Percentiles rank a stretch among this genome's conserved stretches.
Conservation (phyloP, 495 filamentous ascomycete genomes). For the Penicillium malachiteum region DNA sequence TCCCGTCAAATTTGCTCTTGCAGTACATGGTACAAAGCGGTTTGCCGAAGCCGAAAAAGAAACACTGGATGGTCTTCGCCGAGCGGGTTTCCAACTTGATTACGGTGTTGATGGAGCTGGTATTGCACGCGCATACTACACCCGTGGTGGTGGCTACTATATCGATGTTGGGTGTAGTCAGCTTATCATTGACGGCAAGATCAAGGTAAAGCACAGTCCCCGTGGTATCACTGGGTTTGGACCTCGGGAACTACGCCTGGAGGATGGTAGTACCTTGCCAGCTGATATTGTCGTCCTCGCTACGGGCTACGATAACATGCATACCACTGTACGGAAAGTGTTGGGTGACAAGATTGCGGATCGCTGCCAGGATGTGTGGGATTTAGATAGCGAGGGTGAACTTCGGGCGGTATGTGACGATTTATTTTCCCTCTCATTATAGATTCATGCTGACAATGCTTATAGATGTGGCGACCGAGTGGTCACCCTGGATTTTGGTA, state of each 20-base stretch:
- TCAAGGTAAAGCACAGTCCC: slow-evolving; percentile 68
- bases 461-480: slow-evolving; percentile 64
- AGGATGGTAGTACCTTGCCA: slow-evolving; percentile 62
- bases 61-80: slow-evolving; percentile 57
- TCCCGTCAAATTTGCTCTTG: slow-evolving; percentile 56
- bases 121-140: slow-evolving; percentile 67
- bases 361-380: slow-evolving; percentile 71
- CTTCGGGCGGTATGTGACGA: slow-evolving; percentile 41
- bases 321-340: slow-evolving; percentile 56
- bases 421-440: not conserved
- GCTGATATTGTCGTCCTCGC: slow-evolving; percentile 80
- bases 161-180: slow-evolving; percentile 72
- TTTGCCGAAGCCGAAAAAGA: slow-evolving; percentile 52
- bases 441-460: not conserved
- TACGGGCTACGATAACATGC: slow-evolving; percentile 82
- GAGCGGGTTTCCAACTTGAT: slow-evolving; percentile 69
- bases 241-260: slow-evolving; percentile 54
- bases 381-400: slow-evolving; percentile 76
- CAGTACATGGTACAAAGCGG: slow-evolving; percentile 48
- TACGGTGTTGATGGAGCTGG: slow-evolving; percentile 63
- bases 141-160: slow-evolving; percentile 75
- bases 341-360: slow-evolving; percentile 70
- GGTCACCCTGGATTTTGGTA: slow-evolving; percentile 79
- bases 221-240: slow-evolving; percentile 59
- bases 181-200: slow-evolving; percentile 72